A percentile compares a stretch with the other conserved stretches of the same genome.
These are phyloP conservation scores for Salix brachista DNA, from an alignment of 345 rosid genomes.

Conservation along the genomic window DNA sequence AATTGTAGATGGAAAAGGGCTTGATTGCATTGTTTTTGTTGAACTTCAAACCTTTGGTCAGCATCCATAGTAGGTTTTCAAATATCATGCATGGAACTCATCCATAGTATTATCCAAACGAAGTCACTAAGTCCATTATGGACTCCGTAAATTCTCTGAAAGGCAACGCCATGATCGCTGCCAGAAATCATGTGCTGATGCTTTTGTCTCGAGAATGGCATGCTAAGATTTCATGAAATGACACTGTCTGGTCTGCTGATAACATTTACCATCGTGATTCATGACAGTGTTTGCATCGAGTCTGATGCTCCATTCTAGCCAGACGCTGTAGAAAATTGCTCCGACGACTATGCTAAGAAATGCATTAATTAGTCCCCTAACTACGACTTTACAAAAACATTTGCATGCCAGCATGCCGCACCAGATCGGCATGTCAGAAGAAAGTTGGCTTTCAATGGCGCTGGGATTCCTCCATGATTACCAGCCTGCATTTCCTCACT, in stretches of 20 bases:
- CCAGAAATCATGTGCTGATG: neutral
- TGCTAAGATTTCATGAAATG: neutral
- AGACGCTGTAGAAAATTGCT: neutral
- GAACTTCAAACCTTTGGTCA: neutral
- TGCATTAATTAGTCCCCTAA: neutral
- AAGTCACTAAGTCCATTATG: neutral
- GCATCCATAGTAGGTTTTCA: neutral
- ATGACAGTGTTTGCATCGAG: neutral
- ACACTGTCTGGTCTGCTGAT: neutral
- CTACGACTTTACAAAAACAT: neutral
- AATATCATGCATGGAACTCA: neutral
- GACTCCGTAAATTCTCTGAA: neutral
- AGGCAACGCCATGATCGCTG: neutral
- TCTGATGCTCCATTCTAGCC: neutral
- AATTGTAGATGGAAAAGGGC: neutral
- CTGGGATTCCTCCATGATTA: neutral
- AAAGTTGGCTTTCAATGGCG: neutral
- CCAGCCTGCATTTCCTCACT: neutral
- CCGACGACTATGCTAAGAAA: neutral
- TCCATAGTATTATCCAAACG: neutral
- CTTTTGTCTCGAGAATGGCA: slow-evolving; percentile 4
- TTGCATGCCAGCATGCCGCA: neutral
- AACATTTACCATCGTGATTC: too few species aligned
- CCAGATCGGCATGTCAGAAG: neutral
- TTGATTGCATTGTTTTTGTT: neutral